A percentile compares a stretch with the other conserved stretches of the same genome.
Conservation (phyloP, 208 protist genomes). For the Zelonia costaricensis region DNA sequence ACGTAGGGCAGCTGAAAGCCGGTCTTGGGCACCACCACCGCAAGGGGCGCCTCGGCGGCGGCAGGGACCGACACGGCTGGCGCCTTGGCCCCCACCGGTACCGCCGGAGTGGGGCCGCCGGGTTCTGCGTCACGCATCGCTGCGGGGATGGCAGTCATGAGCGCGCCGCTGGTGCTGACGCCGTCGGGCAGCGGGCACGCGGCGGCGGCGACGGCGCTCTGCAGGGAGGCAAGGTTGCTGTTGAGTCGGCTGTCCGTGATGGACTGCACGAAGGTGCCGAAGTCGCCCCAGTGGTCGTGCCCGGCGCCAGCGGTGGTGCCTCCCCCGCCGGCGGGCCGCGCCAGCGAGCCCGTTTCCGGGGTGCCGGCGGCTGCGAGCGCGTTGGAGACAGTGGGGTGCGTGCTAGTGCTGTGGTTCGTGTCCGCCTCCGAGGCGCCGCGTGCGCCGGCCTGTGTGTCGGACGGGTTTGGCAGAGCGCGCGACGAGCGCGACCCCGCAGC, state of each 20-base stretch:
- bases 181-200: neutral
- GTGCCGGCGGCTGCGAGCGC: conserved; percentile 3
- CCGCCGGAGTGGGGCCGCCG: neutral
- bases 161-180: neutral
- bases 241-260: conserved; percentile 26
- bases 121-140: neutral
- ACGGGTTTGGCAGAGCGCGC: neutral
- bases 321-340: neutral
- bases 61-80: neutral
- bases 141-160: neutral
- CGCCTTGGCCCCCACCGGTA: neutral
- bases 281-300: conserved; percentile 20
- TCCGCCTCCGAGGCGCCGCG: neutral
- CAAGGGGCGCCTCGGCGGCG: neutral
- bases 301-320: neutral
- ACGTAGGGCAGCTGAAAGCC: conserved; percentile 20
- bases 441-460: neutral
- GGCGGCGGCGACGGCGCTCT: conserved; percentile 12
- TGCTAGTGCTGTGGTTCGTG: conserved; percentile 7
- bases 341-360: neutral
- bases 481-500: neutral
- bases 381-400: neutral
- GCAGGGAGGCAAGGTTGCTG: conserved; percentile 15
- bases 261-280: conserved; percentile 27
- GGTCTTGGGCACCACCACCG: neutral